phyloP scores from a whole-genome alignment of 352 stramenopile species.

The Ophiocytium majus region DNA sequence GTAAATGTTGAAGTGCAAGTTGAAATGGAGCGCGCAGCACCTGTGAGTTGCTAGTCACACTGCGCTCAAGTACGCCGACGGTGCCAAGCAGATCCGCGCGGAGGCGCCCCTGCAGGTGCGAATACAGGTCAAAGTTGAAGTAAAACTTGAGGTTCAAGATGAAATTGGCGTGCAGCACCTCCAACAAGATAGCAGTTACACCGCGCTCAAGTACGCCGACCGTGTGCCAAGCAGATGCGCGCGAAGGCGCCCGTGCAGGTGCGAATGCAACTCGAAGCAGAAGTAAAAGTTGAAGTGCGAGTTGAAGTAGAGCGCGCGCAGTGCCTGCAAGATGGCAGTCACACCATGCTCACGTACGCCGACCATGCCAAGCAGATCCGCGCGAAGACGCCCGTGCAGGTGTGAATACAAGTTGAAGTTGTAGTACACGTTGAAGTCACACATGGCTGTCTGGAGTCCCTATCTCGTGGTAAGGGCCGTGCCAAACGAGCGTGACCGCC shows the following conservation, averaged over 20 bases:
- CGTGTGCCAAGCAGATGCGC: slow-evolving; percentile 80
- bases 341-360: slow-evolving; percentile 87
- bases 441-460: no score
- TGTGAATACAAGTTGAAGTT: no score
- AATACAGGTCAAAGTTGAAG: no score
- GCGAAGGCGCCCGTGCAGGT: background rate
- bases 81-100: slow-evolving; percentile 78
- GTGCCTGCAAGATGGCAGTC: no score
- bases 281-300: background rate
- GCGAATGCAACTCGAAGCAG: background rate
- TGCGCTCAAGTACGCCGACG: slow-evolving; percentile 85
- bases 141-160: no score
- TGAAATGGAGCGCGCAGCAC: background rate
- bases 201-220: slow-evolving; percentile 87
- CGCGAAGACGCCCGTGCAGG: background rate
- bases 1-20: background rate
- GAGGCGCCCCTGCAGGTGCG: background rate
- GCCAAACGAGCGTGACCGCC: no score
- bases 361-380: slow-evolving; percentile 84
- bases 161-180: background rate
- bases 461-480: no score
- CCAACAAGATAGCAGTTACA: slow-evolving; percentile 81
- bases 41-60: no score
- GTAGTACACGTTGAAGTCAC: no score
- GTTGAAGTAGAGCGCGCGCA: background rate